Evolutionary conservation across 352 stramenopile genomes (phyloP).

Genomic region (Phytophthora sojae): DNA sequence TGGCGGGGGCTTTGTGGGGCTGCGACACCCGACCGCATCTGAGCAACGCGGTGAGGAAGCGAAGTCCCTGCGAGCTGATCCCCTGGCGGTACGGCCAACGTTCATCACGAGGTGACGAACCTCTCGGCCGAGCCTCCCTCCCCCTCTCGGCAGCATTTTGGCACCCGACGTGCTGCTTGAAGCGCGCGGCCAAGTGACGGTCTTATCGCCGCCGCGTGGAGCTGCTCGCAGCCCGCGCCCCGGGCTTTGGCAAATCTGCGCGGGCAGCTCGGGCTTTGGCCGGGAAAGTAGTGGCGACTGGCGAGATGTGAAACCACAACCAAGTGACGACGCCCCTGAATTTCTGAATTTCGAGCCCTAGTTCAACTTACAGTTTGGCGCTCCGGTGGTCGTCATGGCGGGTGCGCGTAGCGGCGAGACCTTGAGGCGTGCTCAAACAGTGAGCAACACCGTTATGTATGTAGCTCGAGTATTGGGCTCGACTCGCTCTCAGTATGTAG

Average conservation of each 20-base stretch:
- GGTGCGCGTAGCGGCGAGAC: background rate
- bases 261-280: background rate
- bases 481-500: no score
- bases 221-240: constrained; percentile 5
- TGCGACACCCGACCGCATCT: constrained; percentile 18
- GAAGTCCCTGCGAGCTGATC: constrained; percentile 12
- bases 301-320: constrained; percentile 19
- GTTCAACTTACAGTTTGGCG: constrained; percentile 7
- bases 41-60: constrained; percentile 28
- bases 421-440: no score
- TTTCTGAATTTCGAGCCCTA: constrained; percentile 17
- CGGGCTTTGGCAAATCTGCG: constrained; percentile 10
- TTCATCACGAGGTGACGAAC: constrained; percentile 14
- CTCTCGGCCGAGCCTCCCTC: background rate
- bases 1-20: background rate
- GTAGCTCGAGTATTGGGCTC: no score
- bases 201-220: background rate
- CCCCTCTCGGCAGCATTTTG: constrained; percentile 2
- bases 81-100: background rate
- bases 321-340: constrained; percentile 5
- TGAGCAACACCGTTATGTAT: no score
- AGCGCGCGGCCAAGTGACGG: constrained; percentile 16
- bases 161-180: background rate
- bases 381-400: constrained; percentile 30
- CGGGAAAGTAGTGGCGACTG: constrained; percentile 16